Evolutionary conservation across 306 rosid species (phyloP).

Genomic region (Rubus parviflorus): DNA sequence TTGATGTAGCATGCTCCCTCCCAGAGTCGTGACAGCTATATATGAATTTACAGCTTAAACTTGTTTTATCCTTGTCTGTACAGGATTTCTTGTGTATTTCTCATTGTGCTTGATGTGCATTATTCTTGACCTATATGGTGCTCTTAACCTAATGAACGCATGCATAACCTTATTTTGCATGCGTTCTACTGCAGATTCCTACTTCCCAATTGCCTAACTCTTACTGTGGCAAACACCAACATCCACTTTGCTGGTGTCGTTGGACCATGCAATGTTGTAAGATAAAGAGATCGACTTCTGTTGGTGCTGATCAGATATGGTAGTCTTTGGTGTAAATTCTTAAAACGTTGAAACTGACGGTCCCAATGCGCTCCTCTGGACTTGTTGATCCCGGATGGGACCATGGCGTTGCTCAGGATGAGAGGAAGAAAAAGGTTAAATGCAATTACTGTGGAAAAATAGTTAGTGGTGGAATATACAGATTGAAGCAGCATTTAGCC

Average conservation of each 20-base stretch:
- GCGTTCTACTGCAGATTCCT: background rate
- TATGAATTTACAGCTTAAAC: background rate
- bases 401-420: slow-evolving; percentile 93
- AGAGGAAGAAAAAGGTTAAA: slow-evolving; percentile 91
- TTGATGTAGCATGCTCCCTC: background rate
- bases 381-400: slow-evolving; percentile 98
- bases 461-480: slow-evolving; percentile 95
- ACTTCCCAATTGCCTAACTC: slow-evolving; percentile 1
- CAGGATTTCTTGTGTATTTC: background rate
- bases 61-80: background rate
- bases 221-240: background rate
- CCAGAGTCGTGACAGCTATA: background rate
- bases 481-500: slow-evolving; percentile 96
- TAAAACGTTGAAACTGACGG: slow-evolving; percentile 41
- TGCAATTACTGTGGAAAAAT: slow-evolving; percentile 97
- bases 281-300: slow-evolving; percentile 12
- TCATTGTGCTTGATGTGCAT: background rate
- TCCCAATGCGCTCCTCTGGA: slow-evolving; percentile 75
- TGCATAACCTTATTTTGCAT: background rate
- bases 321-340: slow-evolving; percentile 10
- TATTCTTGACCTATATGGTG: background rate
- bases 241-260: background rate
- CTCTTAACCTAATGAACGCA: background rate
- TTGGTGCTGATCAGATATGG: slow-evolving; percentile 17
- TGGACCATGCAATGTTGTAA: slow-evolving; percentile 26